Percentiles rank a stretch among this genome's conserved stretches.
phyloP scores from a whole-genome alignment of 345 rosid species.

The Eucalyptus brandiana region DNA sequence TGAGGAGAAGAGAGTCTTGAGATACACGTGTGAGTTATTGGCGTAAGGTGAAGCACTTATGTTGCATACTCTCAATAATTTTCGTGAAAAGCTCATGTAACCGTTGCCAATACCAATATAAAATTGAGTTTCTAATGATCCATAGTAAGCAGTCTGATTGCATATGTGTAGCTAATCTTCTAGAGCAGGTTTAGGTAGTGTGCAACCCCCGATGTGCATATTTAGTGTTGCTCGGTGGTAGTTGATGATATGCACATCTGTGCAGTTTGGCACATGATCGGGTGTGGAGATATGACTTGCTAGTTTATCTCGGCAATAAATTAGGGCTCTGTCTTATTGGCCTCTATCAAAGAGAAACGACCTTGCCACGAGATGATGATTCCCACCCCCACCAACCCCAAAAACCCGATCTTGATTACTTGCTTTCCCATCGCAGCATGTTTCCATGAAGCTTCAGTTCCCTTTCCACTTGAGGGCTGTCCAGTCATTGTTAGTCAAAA shows the following conservation, averaged over 20 bases:
- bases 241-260: not conserved
- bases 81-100: not conserved
- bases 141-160: not conserved
- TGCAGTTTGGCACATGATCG: not conserved
- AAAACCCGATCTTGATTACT: not conserved
- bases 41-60: not conserved
- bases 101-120: not conserved
- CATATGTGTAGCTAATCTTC: not conserved
- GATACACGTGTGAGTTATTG: not conserved
- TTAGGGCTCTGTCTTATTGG: not conserved
- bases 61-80: not conserved
- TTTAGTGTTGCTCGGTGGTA: not conserved
- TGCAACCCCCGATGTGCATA: not conserved
- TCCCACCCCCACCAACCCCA: not conserved
- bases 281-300: not conserved
- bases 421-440: not conserved
- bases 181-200: not conserved
- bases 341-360: not conserved
- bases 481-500: not conserved
- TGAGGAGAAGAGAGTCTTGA: too few species aligned
- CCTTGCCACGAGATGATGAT: not conserved
- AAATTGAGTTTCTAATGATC: not conserved
- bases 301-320: not conserved
- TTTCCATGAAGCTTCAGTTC: not conserved
- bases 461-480: not conserved